Evolutionary conservation across 176 grass and related monocot species (phyloP).

Genomic region (Oryza nivara): DNA sequence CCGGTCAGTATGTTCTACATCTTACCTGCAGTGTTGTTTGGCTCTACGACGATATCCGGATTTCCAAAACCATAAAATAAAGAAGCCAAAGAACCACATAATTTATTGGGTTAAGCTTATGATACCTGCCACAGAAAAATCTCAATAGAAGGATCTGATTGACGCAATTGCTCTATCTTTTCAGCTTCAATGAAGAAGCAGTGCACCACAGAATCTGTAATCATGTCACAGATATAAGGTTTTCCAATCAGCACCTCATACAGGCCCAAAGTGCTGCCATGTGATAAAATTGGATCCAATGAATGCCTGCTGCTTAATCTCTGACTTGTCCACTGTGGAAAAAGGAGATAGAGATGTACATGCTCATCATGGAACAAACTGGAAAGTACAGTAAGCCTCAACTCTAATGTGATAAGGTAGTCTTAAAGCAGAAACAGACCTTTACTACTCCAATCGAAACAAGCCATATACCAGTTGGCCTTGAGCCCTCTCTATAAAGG

Average conservation of each 20-base stretch:
- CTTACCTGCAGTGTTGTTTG: not conserved
- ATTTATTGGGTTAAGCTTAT: not conserved
- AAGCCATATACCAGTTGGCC: conserved; percentile 78
- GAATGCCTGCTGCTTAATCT: conserved; percentile 75
- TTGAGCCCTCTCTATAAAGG: conserved; percentile 81
- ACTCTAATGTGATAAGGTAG: conserved; percentile 14
- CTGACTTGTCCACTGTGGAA: conserved; percentile 72
- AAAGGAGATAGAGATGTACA: not conserved
- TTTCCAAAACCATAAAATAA: not conserved
- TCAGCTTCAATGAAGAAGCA: conserved; percentile 94
- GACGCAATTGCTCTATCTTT: conserved; percentile 69
- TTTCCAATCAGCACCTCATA: conserved; percentile 91
- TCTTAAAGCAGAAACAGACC: conserved; percentile 44
- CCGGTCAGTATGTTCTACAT: not conserved
- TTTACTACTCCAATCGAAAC: conserved; percentile 83
- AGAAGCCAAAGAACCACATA: not conserved
- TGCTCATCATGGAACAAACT: conserved; percentile 32
- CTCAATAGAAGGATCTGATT: conserved; percentile 69
- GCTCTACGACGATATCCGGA: not conserved
- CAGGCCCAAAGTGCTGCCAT: conserved; percentile 83
- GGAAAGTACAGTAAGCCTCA: not conserved
- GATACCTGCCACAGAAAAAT: conserved; percentile 94
- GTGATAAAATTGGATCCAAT: conserved; percentile 83
- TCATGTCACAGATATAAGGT: conserved; percentile 85
- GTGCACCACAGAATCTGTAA: conserved; percentile 79